These are phyloP conservation scores for Xerocomus minutiporus DNA, from an alignment of 1,284 basidiomycete species.

Conservation along the genomic window DNA sequence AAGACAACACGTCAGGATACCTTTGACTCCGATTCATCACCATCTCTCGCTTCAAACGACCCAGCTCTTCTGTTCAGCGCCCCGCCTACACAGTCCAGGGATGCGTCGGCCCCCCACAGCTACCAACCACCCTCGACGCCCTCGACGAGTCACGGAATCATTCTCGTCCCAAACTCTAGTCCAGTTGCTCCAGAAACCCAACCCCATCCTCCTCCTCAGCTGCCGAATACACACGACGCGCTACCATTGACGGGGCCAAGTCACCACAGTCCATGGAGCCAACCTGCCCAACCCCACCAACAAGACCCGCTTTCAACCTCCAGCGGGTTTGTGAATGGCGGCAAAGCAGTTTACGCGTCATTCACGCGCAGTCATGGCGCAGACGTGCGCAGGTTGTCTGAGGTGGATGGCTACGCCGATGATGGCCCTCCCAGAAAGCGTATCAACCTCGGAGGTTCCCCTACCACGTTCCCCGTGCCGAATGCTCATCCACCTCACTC, in stretches of 20 bases:
- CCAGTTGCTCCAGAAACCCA: conserved; percentile 43
- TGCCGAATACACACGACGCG: conserved; percentile 38
- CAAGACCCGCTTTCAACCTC: conserved; percentile 57
- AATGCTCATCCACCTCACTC: conserved; percentile 40
- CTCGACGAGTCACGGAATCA: conserved; percentile 39
- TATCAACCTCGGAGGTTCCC: conserved; percentile 49
- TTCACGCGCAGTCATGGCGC: conserved; percentile 42
- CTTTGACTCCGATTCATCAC: conserved; percentile 33
- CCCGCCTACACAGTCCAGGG: conserved; percentile 54
- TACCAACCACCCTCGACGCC: conserved; percentile 40
- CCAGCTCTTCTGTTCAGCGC: conserved; percentile 27
- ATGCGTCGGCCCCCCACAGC: conserved; percentile 46
- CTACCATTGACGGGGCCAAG: conserved; percentile 38
- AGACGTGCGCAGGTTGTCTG: conserved; percentile 32
- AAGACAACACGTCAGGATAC: conserved; percentile 44
- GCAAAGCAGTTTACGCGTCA: conserved; percentile 43
- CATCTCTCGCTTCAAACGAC: conserved; percentile 29
- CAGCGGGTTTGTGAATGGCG: conserved; percentile 52
- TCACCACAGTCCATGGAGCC: conserved; percentile 37
- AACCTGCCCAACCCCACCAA: conserved; percentile 32
- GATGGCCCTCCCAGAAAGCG: conserved; percentile 68
- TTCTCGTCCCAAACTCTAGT: conserved; percentile 74
- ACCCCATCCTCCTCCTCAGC: conserved; percentile 37
- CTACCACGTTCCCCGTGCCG: conserved; percentile 27
- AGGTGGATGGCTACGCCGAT: conserved; percentile 39